A percentile compares a stretch with the other conserved stretches of the same genome.
Conservation (phyloP, 257 asterid species). For the Coffea canephora region DNA sequence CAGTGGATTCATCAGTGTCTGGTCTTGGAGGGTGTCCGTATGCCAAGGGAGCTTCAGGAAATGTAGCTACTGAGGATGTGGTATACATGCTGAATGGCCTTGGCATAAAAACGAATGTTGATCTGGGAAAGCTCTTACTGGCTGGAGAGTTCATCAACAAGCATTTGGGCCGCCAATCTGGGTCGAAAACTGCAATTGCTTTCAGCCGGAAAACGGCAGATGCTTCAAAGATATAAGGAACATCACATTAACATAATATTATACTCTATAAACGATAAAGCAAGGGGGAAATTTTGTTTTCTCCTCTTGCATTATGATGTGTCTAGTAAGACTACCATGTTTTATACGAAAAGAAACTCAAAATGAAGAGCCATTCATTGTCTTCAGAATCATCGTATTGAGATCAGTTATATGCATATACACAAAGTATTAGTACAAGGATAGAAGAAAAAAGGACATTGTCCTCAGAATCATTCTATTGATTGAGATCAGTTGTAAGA, state of each 20-base stretch:
- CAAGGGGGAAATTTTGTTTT: background rate
- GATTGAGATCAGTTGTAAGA: background rate
- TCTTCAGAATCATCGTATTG: background rate
- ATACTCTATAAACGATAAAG: background rate
- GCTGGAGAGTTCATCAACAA: constrained; percentile 76
- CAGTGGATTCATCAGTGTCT: constrained; percentile 79
- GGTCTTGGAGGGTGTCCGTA: constrained; percentile 95
- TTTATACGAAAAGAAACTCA: background rate
- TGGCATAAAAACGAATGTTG: constrained; percentile 64
- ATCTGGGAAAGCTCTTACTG: constrained; percentile 60
- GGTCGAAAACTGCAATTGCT: constrained; percentile 87
- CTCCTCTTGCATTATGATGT: background rate
- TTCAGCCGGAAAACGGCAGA: constrained; percentile 41
- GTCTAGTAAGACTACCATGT: background rate
- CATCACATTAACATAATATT: background rate
- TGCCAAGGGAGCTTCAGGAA: constrained; percentile 92
- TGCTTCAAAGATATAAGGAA: constrained; percentile 40
- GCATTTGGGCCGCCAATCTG: constrained; percentile 59
- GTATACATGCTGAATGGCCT: constrained; percentile 85
- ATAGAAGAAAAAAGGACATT: background rate
- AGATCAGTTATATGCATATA: background rate
- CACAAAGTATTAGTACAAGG: background rate
- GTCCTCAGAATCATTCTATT: background rate
- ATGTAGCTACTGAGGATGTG: constrained; percentile 91
- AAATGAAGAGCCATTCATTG: constrained; percentile 4